A percentile compares a stretch with the other conserved stretches of the same genome.
phyloP scores from a whole-genome alignment of 495 filamentous ascomycete species.

The Hypoxylon crocopeplum region DNA sequence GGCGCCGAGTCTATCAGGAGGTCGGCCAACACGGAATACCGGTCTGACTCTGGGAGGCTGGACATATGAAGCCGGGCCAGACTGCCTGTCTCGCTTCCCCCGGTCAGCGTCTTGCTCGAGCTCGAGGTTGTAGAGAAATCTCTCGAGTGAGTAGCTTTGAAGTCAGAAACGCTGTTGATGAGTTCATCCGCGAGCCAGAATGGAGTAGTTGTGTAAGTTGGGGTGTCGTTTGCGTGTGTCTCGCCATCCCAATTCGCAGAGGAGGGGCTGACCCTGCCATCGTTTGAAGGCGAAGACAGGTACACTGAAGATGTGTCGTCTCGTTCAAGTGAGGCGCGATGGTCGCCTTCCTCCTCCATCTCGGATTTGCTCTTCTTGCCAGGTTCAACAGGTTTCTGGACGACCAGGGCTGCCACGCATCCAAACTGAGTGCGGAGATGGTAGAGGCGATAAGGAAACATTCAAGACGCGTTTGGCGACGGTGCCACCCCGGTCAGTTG shows the following conservation, averaged over 20 bases:
- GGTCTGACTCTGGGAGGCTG: constrained; percentile 2
- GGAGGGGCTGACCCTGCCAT: constrained; percentile 20
- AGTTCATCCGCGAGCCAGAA: constrained; percentile 30
- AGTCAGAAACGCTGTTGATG: constrained; percentile 6
- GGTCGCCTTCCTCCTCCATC: constrained; percentile 31
- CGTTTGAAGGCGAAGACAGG: constrained; percentile 13
- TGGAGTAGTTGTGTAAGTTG: constrained; percentile 6
- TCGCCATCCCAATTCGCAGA: constrained; percentile 18
- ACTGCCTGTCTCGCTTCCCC: constrained; percentile 15
- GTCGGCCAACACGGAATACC: constrained; percentile 18
- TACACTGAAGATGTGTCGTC: constrained; percentile 20
- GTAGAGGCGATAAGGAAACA: constrained; percentile 9
- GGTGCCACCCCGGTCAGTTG: constrained; percentile 17
- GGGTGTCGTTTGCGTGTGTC: constrained; percentile 3
- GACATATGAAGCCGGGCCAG: background rate
- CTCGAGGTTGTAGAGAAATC: constrained; percentile 22
- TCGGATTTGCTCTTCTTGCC: constrained; percentile 8
- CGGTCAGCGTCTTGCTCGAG: constrained; percentile 26
- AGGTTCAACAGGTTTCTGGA: constrained; percentile 6
- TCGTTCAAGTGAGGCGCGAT: constrained; percentile 23
- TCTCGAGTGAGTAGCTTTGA: constrained; percentile 15
- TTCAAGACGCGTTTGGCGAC: constrained; percentile 9
- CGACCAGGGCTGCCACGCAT: constrained; percentile 3
- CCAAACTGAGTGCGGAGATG: constrained; percentile 9
- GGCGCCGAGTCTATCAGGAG: constrained; percentile 34